Evolutionary conservation across 768 basidiomycete species (phyloP).

Genomic region (Sporobolomyces phaffii): DNA sequence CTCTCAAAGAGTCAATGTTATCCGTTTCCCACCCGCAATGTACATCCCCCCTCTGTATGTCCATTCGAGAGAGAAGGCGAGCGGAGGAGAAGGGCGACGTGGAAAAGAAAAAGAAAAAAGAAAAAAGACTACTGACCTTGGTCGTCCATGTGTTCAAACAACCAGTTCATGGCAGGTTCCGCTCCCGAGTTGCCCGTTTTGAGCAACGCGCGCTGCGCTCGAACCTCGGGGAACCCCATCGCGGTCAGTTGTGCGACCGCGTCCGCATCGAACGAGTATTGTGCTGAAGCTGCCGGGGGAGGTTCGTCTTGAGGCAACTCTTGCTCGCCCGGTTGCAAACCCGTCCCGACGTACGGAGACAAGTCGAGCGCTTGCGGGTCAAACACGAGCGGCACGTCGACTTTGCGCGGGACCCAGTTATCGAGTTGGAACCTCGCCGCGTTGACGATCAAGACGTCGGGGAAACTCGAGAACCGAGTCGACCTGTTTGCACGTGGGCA

Average conservation of each 20-base stretch:
- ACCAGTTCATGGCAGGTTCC: slow-evolving; percentile 89
- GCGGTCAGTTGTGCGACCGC: slow-evolving; percentile 70
- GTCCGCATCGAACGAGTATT: slow-evolving; percentile 65
- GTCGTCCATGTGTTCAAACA: slow-evolving; percentile 93
- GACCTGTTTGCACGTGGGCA: slow-evolving; percentile 59
- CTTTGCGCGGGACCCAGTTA: slow-evolving; percentile 93
- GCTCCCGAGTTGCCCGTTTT: slow-evolving; percentile 70
- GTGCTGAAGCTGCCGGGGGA: slow-evolving; percentile 44
- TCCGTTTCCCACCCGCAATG: too few species aligned
- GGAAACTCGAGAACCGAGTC: slow-evolving; percentile 74
- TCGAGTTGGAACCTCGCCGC: slow-evolving; percentile 90
- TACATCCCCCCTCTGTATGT: too few species aligned
- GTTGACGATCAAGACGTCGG: slow-evolving; percentile 78
- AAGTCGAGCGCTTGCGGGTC: slow-evolving; percentile 61
- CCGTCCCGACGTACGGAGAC: slow-evolving; percentile 62
- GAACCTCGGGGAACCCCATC: slow-evolving; percentile 83
- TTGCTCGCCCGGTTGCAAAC: slow-evolving; percentile 63
- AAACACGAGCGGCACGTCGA: slow-evolving; percentile 79
- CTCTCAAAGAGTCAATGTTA: too few species aligned
- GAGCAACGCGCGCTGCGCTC: slow-evolving; percentile 83
- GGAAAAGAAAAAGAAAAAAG: too few species aligned
- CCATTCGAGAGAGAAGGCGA: too few species aligned
- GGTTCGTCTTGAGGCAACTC: slow-evolving; percentile 58
- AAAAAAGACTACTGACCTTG: too few species aligned
- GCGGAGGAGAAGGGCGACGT: too few species aligned